phyloP scores from a whole-genome alignment of 768 basidiomycete genomes.

The Pulveroboletus sp. region DNA sequence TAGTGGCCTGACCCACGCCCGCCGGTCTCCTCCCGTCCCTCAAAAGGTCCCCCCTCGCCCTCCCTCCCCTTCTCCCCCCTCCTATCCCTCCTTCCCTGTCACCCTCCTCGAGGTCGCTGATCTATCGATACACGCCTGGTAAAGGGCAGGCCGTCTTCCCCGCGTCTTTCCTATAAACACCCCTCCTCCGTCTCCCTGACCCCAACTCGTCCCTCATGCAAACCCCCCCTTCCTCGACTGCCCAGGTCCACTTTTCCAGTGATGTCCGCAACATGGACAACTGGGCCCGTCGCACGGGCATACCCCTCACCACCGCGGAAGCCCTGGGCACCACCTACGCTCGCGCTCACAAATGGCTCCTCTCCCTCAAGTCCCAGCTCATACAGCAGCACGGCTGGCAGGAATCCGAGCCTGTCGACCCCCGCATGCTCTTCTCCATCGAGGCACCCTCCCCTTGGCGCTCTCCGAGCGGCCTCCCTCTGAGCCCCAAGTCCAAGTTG shows the following conservation, averaged over 20 bases:
- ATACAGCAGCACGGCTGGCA: conserved; percentile 68
- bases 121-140: conserved; percentile 26
- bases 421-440: conserved; percentile 73
- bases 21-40: conserved; percentile 28
- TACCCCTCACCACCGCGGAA: conserved; percentile 79
- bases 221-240: conserved; percentile 35
- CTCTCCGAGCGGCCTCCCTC: conserved; percentile 68
- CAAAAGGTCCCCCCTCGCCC: conserved; percentile 36
- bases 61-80: conserved; percentile 19
- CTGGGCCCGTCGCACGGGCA: conserved; percentile 75
- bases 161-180: conserved; percentile 24
- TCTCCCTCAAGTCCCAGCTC: conserved; percentile 56
- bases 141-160: conserved; percentile 26
- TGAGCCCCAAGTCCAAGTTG: conserved; percentile 66
- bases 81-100: conserved; percentile 24
- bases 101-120: conserved; percentile 21
- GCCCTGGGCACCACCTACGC: conserved; percentile 78
- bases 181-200: not conserved
- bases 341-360: conserved; percentile 73
- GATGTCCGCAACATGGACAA: conserved; percentile 79
- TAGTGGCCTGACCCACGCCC: conserved; percentile 41
- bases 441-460: conserved; percentile 77
- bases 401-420: conserved; percentile 53
- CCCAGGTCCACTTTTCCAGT: conserved; percentile 71
- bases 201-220: conserved; percentile 22